Percentiles rank a stretch among this genome's conserved stretches.
Conservation (phyloP, 768 basidiomycete genomes). For the Epithele typhae region DNA sequence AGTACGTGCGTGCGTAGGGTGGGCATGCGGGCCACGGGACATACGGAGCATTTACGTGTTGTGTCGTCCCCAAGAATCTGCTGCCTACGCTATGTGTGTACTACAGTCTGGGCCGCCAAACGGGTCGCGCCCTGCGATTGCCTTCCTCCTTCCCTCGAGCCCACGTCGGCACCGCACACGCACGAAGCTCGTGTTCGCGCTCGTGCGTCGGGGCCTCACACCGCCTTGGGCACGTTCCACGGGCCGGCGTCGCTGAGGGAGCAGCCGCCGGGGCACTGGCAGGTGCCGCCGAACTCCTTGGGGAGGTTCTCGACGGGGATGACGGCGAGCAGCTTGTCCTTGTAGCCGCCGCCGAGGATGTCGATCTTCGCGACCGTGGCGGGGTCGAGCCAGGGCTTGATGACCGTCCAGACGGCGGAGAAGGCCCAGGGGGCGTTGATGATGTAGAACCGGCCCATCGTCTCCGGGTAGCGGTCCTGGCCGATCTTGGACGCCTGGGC, state of each 20-base stretch:
- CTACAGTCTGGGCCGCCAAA: no score
- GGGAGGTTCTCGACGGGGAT: conserved; percentile 84
- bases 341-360: conserved; percentile 76
- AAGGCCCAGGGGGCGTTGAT: conserved; percentile 97
- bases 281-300: conserved; percentile 77
- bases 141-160: no score
- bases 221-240: conserved; percentile 51
- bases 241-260: conserved; percentile 88
- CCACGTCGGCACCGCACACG: no score
- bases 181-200: no score
- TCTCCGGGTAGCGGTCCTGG: conserved; percentile 89
- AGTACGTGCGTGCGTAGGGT: not conserved
- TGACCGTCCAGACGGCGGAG: conserved; percentile 77
- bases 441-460: conserved; percentile 98
- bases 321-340: conserved; percentile 72
- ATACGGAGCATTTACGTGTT: no score
- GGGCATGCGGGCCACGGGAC: no score
- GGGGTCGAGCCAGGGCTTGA: conserved; percentile 93
- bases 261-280: conserved; percentile 76
- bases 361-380: conserved; percentile 95
- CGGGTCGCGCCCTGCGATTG: no score
- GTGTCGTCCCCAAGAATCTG: no score
- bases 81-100: no score
- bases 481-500: conserved; percentile 70
- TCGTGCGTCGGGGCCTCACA: no score